A percentile compares a stretch with the other conserved stretches of the same genome.
phyloP scores from a whole-genome alignment of 768 basidiomycete genomes.

The Rhodocollybia butyracea region DNA sequence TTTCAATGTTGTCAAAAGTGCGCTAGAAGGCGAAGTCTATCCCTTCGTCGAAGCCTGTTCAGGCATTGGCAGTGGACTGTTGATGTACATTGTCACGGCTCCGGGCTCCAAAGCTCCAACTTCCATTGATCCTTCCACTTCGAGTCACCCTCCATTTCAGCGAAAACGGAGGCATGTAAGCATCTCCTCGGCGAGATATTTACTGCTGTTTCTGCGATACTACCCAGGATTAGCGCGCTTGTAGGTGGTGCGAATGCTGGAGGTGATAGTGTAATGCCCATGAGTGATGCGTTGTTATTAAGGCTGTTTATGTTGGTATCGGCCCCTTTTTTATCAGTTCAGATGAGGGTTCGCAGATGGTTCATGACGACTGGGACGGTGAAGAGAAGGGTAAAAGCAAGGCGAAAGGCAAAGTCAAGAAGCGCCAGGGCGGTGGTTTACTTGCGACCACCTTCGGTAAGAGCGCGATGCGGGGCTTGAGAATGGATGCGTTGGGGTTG shows the following conservation, averaged over 20 bases:
- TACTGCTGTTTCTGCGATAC: conserved; percentile 63
- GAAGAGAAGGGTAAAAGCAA: conserved; percentile 40
- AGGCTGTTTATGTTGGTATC: conserved; percentile 89
- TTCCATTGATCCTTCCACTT: conserved; percentile 4
- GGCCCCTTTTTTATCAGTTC: conserved; percentile 94
- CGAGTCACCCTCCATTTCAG: background rate
- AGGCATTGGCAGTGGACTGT: conserved; percentile 35
- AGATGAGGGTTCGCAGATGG: conserved; percentile 48
- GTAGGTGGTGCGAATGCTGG: conserved; percentile 66
- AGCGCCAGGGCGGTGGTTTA: conserved; percentile 43
- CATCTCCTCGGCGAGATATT: conserved; percentile 65
- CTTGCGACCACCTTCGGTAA: conserved; percentile 67
- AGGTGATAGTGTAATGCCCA: conserved; percentile 28
- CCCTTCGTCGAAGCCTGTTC: conserved; percentile 78
- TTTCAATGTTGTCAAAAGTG: conserved; percentile 73
- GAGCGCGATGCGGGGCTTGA: conserved; percentile 77
- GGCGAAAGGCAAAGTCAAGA: conserved; percentile 48
- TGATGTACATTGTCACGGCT: conserved; percentile 47
- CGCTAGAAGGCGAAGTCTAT: conserved; percentile 75
- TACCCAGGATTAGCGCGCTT: conserved; percentile 74
- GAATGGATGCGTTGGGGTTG: conserved; percentile 78
- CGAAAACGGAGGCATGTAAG: conserved; percentile 31
- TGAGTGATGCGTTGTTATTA: conserved; percentile 94
- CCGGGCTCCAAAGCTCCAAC: conserved; percentile 13
- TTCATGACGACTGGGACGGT: conserved; percentile 53